phyloP scores from a whole-genome alignment of 805 yeast genomes.

The Nakazawaea peltata region DNA sequence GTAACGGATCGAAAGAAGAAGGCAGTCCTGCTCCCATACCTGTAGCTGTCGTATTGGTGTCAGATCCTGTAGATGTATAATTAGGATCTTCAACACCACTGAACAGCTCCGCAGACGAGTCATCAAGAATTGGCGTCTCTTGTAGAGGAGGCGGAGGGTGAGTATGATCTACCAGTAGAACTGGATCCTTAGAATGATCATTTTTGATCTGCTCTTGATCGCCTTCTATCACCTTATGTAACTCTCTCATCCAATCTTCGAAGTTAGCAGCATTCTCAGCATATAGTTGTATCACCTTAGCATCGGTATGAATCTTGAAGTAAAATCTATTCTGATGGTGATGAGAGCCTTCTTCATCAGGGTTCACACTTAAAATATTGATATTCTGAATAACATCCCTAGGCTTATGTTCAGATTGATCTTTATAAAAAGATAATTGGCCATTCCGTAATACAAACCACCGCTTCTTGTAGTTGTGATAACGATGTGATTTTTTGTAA shows the following conservation, averaged over 20 bases:
- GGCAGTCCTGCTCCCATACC: background rate
- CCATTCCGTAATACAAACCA: conserved; percentile 32
- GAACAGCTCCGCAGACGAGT: conserved; percentile 11
- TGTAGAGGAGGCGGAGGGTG: background rate
- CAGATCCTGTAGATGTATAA: conserved; percentile 10
- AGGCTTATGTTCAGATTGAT: conserved; percentile 29
- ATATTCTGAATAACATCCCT: conserved; percentile 22
- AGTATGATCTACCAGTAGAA: background rate
- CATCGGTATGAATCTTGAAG: conserved; percentile 10
- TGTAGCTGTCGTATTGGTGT: conserved; percentile 4
- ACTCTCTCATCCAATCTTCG: conserved; percentile 6
- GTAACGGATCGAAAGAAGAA: background rate
- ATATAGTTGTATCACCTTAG: conserved; percentile 12
- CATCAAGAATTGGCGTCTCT: background rate
- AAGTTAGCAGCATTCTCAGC: conserved; percentile 12
- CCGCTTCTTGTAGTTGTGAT: conserved; percentile 28
- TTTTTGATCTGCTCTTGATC: background rate
- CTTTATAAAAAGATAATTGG: conserved; percentile 31
- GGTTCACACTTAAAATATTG: conserved; percentile 16
- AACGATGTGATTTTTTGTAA: conserved; percentile 23
- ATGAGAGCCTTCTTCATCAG: conserved; percentile 9
- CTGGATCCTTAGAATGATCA: background rate
- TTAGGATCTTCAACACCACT: conserved; percentile 11
- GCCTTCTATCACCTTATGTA: conserved; percentile 7
- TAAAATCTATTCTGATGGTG: conserved; percentile 5